Base-by-base conservation (phyloP, 2,329 filamentous ascomycete genomes). In the Colletotrichum karsti region DNA sequence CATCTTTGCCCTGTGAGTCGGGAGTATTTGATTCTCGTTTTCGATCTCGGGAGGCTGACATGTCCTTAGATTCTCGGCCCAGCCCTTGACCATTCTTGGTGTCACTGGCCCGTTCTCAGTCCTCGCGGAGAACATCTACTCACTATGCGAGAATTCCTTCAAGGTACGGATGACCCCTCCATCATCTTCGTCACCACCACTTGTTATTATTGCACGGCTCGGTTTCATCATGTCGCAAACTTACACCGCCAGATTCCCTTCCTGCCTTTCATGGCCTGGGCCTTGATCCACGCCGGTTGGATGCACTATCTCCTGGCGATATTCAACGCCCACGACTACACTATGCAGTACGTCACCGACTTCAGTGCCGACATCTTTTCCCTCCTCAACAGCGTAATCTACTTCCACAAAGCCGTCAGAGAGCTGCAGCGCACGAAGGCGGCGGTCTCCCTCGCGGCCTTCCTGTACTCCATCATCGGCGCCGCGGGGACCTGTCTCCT, bases 251-350 rank as follows among this genome's bases (percentile, higher is more conserved):
- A 87, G 81, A 84, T 90, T 56, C 81, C 86, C 20, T 92, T 91
- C 74, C 80, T 92, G n/a, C 84, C 87, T 1, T 87, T 91, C 74
- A 91, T 91, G 88, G 88, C 90, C 2, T 92, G 89, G 89, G 85
- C 87, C 3, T 82, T 91, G 37, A 89, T 91, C 57, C 89, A 92
- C 74, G 82, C 89, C 7, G 86, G 83, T 7, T 92, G 90, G 90
- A 87, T 91, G 83, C 88, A 90, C 73, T 87, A 86, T 71, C 77
- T 91, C 3, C 81, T 92, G 12, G 89, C 89, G 61, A 85, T 91
- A 56, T 86, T 91, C 77, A 91, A 91, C 75, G 89, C 89, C 4
- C 89, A 91, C 73, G 89, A 91, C 76, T 91, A 88, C 87, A 91
- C 89, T 0, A 92, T 91, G 90, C 83, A 87, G 72, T 91, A 91